Evolutionary conservation across 805 yeast species (phyloP).

Genomic region (Candida yuanshanica): DNA sequence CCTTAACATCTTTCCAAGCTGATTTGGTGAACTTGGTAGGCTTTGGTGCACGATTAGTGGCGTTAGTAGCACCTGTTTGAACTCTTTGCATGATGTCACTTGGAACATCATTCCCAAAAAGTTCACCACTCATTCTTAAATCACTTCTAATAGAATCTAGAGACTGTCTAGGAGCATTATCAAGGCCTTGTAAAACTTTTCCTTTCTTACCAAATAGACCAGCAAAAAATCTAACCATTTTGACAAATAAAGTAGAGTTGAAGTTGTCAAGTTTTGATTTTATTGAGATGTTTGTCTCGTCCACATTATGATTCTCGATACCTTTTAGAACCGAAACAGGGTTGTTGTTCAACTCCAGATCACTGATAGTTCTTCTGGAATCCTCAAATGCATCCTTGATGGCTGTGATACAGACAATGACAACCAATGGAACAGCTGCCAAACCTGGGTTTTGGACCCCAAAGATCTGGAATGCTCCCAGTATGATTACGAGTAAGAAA

Average conservation of each 20-base stretch:
- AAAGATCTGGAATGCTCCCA: conserved; percentile 72
- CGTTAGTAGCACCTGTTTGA: conserved; percentile 23
- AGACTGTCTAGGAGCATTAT: conserved; percentile 6
- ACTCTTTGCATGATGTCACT: conserved; percentile 3
- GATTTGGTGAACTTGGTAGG: conserved; percentile 34
- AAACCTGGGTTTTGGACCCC: conserved; percentile 78
- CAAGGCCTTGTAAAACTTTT: conserved; percentile 4
- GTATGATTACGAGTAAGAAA: conserved; percentile 70
- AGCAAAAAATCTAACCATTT: conserved; percentile 16
- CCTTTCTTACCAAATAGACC: conserved; percentile 15
- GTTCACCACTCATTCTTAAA: conserved; percentile 3
- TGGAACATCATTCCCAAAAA: conserved; percentile 3
- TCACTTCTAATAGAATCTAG: conserved; percentile 15
- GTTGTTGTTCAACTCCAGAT: conserved; percentile 72
- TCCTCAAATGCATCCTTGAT: conserved; percentile 79
- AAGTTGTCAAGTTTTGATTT: conserved; percentile 59
- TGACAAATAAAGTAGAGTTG: conserved; percentile 26
- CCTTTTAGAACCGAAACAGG: conserved; percentile 58
- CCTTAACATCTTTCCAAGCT: conserved; percentile 68
- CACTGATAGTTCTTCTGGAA: conserved; percentile 65
- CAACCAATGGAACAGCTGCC: conserved; percentile 73
- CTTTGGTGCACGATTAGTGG: conserved; percentile 28
- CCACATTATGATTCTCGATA: conserved; percentile 51
- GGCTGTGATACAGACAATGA: conserved; percentile 69
- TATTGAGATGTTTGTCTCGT: conserved; percentile 46